These are phyloP conservation scores for Aureobasidium uvarum DNA, from an alignment of 2,329 filamentous ascomycete species.

Conservation along the genomic window DNA sequence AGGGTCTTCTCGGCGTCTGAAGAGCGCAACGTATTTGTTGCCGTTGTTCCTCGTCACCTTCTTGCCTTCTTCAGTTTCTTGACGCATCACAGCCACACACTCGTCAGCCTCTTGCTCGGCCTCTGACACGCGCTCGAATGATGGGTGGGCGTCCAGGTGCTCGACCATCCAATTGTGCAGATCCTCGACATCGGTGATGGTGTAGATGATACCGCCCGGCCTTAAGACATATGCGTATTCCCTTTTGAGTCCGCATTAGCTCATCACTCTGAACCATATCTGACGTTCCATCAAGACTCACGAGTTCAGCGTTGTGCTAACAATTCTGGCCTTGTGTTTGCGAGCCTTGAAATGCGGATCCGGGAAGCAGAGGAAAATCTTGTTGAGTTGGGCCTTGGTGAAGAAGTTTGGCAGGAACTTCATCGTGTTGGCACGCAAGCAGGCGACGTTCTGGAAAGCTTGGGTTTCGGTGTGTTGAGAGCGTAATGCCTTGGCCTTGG, in stretches of 20 bases:
- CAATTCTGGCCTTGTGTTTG: constrained; percentile 96
- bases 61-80: constrained; percentile 94
- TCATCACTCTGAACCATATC: background rate
- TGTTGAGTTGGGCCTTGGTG: constrained; percentile 71
- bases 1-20: constrained; percentile 75
- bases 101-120: constrained; percentile 49
- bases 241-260: background rate
- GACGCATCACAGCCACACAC: constrained; percentile 71
- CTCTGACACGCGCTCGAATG: constrained; percentile 72
- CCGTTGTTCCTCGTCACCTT: constrained; percentile 92
- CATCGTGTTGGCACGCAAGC: constrained; percentile 93
- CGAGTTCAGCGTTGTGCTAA: constrained; percentile 80
- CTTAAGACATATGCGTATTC: constrained; percentile 88
- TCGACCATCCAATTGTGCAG: constrained; percentile 90
- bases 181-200: constrained; percentile 95
- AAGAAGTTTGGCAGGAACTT: constrained; percentile 99
- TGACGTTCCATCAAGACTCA: background rate
- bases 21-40: constrained; percentile 86
- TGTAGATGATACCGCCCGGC: constrained; percentile 86
- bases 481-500: constrained; percentile 79
- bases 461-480: constrained; percentile 32
- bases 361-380: constrained; percentile 97
- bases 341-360: constrained; percentile 97
- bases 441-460: constrained; percentile 79
- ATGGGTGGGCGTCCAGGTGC: constrained; percentile 74